Percentiles rank a stretch among this genome's conserved stretches.
These are phyloP conservation scores for Cercospora berteroae DNA, from an alignment of 2,329 filamentous ascomycete genomes.

Conservation along the genomic window DNA sequence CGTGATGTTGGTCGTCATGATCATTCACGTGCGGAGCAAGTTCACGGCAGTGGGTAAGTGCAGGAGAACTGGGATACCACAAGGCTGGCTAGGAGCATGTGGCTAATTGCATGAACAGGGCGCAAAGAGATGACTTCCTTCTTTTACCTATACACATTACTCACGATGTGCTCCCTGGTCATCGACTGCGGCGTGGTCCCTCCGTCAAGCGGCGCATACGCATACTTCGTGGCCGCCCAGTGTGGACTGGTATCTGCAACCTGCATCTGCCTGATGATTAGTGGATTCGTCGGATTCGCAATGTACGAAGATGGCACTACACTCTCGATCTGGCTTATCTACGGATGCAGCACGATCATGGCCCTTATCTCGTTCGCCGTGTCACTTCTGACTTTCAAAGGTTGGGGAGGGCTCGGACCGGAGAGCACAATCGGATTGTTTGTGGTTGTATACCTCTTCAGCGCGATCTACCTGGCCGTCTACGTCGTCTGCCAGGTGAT, in stretches of 20 bases:
- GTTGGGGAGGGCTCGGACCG: conserved; percentile 80
- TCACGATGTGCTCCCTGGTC: conserved; percentile 83
- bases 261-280: conserved; percentile 86
- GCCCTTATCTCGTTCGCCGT: conserved; percentile 86
- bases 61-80: not conserved
- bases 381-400: conserved; percentile 87
- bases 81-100: not conserved
- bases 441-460: conserved; percentile 86
- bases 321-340: conserved; percentile 88
- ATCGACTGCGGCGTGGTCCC: conserved; percentile 92
- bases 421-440: conserved; percentile 87
- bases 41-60: conserved; percentile 91
- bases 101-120: conserved; percentile 43
- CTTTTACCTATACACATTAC: conserved; percentile 93
- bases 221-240: conserved; percentile 89
- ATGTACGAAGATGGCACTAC: conserved; percentile 96
- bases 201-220: conserved; percentile 73
- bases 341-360: conserved; percentile 72
- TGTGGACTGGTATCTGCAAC: conserved; percentile 81
- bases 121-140: conserved; percentile 77
- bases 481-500: conserved; percentile 87
- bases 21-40: conserved; percentile 92
- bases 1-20: conserved; percentile 94
- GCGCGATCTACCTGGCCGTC: conserved; percentile 78
- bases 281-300: conserved; percentile 97